Percentiles rank a stretch among this genome's conserved stretches.
These are phyloP conservation scores for Dryas integrifolia DNA, from an alignment of 331 rosid genomes.

Conservation along the genomic window DNA sequence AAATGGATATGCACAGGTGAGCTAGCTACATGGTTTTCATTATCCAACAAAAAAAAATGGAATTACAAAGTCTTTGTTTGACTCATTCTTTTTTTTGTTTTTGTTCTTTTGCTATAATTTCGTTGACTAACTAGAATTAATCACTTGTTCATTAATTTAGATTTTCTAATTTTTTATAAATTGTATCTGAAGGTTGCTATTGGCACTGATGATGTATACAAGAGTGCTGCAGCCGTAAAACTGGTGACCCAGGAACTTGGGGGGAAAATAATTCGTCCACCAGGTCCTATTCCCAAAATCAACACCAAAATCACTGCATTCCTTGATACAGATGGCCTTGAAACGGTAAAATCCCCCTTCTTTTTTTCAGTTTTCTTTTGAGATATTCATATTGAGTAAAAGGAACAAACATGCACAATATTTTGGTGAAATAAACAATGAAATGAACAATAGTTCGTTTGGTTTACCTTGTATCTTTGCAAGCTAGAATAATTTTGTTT, in stretches of 20 bases:
- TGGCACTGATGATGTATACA: slow-evolving; percentile 22
- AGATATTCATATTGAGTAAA: neutral
- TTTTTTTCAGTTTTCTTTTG: neutral
- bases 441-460: no score
- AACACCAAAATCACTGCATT: slow-evolving; percentile 4
- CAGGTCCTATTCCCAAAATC: neutral
- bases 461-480: no score
- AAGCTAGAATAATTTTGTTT: no score
- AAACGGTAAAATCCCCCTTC: neutral
- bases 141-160: neutral
- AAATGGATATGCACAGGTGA: slow-evolving; percentile 24
- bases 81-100: neutral
- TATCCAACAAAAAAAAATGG: no score
- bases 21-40: neutral
- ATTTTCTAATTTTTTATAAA: neutral
- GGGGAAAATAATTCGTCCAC: slow-evolving; percentile 13
- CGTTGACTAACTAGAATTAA: neutral
- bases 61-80: neutral
- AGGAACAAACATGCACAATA: neutral
- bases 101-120: neutral
- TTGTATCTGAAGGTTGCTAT: slow-evolving; percentile 15
- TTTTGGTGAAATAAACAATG: neutral
- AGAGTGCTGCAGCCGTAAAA: slow-evolving; percentile 10
- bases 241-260: slow-evolving; percentile 7
- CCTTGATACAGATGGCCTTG: slow-evolving; percentile 18